These are phyloP conservation scores for Penicillium capsulatum DNA, from an alignment of 2,329 filamentous ascomycete species.

Conservation along the genomic window DNA sequence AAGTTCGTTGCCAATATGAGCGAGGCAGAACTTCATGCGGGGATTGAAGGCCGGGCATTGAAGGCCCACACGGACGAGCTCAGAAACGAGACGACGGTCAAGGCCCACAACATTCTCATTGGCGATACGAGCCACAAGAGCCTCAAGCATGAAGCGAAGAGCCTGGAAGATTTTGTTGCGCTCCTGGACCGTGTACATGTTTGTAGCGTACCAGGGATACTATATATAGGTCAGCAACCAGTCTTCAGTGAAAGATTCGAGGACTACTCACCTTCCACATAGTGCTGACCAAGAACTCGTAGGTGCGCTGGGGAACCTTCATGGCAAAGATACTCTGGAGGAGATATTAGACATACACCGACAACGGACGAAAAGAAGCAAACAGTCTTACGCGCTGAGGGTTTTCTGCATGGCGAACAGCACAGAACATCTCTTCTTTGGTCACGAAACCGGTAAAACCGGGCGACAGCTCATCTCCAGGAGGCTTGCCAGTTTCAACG, in stretches of 20 bases:
- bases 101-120: constrained; percentile 35
- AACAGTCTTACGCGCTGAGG: constrained; percentile 46
- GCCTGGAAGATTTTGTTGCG: constrained; percentile 46
- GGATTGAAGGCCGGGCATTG: constrained; percentile 44
- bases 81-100: constrained; percentile 35
- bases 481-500: constrained; percentile 28
- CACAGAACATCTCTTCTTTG: constrained; percentile 47
- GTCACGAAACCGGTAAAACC: constrained; percentile 52
- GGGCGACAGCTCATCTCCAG: constrained; percentile 42
- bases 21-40: constrained; percentile 36
- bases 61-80: constrained; percentile 40
- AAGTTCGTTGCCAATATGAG: constrained; percentile 1
- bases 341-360: not conserved
- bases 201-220: constrained; percentile 50
- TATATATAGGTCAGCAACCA: constrained; percentile 20
- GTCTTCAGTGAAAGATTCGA: not conserved
- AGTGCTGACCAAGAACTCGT: constrained; percentile 51
- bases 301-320: constrained; percentile 51
- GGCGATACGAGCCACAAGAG: constrained; percentile 58
- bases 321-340: constrained; percentile 47
- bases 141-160: constrained; percentile 56
- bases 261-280: constrained; percentile 44
- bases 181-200: constrained; percentile 46
- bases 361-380: not conserved
- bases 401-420: constrained; percentile 47